Evolutionary conservation across 805 yeast genomes (phyloP).

Genomic region (Saccharomyces paradoxus): DNA sequence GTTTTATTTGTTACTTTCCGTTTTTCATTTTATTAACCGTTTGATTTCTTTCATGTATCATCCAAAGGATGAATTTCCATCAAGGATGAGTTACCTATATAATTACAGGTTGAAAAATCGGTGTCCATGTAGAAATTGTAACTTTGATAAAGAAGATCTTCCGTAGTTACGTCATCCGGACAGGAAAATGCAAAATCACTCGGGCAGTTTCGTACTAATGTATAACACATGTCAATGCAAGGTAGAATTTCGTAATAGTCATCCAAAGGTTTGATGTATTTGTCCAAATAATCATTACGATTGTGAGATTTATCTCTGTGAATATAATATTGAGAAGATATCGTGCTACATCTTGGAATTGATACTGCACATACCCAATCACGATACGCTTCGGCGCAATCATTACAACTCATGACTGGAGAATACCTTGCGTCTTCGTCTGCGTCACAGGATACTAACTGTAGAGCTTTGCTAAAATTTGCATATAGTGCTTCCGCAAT

Average conservation of each 20-base stretch:
- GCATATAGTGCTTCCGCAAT: constrained; percentile 47
- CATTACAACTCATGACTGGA: constrained; percentile 61
- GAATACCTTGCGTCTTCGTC: constrained; percentile 61
- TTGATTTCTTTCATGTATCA: neutral
- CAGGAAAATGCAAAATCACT: constrained; percentile 66
- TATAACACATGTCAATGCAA: constrained; percentile 71
- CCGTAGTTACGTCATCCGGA: constrained; percentile 37
- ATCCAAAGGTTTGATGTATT: constrained; percentile 43
- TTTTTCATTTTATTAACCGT: neutral
- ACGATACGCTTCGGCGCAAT: constrained; percentile 64
- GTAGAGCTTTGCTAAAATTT: constrained; percentile 69
- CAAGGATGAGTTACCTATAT: constrained; percentile 27
- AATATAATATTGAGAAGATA: constrained; percentile 37
- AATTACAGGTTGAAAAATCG: constrained; percentile 35
- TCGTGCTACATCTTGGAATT: constrained; percentile 76
- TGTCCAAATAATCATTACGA: constrained; percentile 53
- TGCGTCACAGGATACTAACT: constrained; percentile 68
- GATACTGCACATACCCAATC: constrained; percentile 86
- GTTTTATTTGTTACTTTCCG: neutral
- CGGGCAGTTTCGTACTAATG: constrained; percentile 79
- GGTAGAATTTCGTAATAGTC: constrained; percentile 77
- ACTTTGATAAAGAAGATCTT: constrained; percentile 21
- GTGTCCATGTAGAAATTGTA: constrained; percentile 21
- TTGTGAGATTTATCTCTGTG: constrained; percentile 42
- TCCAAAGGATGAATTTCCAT: neutral